Conservation (phyloP, 2,329 filamentous ascomycete genomes). For the Teratosphaeria epicoccoides region DNA sequence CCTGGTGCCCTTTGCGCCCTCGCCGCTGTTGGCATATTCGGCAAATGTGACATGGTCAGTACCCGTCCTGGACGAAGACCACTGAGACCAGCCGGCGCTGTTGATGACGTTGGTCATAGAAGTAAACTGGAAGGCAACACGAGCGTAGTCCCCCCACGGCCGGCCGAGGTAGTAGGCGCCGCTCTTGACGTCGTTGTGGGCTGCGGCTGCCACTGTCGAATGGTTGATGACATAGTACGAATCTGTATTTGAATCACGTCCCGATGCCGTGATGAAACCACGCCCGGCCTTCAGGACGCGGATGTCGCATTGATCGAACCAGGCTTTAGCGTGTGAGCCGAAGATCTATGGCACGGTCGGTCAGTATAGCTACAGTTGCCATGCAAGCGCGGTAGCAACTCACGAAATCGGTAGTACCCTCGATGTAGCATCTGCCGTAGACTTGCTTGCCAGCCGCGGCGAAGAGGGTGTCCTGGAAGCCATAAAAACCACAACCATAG, state of each 20-base stretch:
- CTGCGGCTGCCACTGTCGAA: constrained; percentile 35
- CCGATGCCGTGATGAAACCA: constrained; percentile 38
- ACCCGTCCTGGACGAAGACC: constrained; percentile 40
- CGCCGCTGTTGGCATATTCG: constrained; percentile 51
- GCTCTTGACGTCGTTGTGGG: constrained; percentile 27
- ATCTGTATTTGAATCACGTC: constrained; percentile 31
- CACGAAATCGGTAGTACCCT: constrained; percentile 50
- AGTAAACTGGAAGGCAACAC: constrained; percentile 44
- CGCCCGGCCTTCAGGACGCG: constrained; percentile 31
- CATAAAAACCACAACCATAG: constrained; percentile 46
- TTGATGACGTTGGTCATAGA: constrained; percentile 48
- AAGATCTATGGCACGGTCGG: background rate
- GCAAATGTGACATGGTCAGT: constrained; percentile 43
- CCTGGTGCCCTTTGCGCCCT: constrained; percentile 44
- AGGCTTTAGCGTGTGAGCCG: constrained; percentile 32
- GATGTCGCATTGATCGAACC: constrained; percentile 43
- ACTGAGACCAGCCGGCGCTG: constrained; percentile 46
- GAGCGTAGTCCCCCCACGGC: constrained; percentile 42
- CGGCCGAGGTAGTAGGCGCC: constrained; percentile 42
- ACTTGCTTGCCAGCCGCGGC: constrained; percentile 43
- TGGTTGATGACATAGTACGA: constrained; percentile 46
- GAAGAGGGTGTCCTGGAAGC: constrained; percentile 45
- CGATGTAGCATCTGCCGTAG: constrained; percentile 47
- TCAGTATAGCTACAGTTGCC: background rate
- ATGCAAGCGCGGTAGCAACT: background rate